Evolutionary conservation across 352 stramenopile genomes (phyloP), one percentile per base, ranked within the genome.

Genomic region (Phytophthora lateralis): DNA sequence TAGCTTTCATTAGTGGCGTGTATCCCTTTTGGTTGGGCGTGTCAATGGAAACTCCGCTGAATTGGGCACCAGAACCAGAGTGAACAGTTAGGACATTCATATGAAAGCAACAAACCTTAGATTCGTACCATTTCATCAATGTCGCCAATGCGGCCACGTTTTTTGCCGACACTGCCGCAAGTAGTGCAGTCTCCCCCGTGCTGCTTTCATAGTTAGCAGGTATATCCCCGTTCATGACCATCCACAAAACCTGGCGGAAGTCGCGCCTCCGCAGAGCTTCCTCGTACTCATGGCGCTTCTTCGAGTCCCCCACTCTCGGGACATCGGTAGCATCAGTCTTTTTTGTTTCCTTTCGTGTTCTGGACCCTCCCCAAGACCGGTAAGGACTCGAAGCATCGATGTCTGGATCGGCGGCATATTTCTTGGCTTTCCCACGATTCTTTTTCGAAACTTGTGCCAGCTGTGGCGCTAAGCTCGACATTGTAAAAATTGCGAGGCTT

Each of bases 1-100:
- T 78, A 11, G 85, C 80, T 52, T 90, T 91, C 80, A 92, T 93
- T 17, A 93, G 56, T 24, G 82, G 70, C 8, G 85, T 91, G 59
- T 88, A 90, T 4, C 85, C 82, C 29, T 81, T 75, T 21, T 63
- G 56, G 46, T 80, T 93, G 17, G 55, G 45, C 4, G 50, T 60
- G 44, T 90, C 68, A 42, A 91, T 85, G 1, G 82, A 88, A 24
- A 85, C 63, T 5, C 80, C 85, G 10, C 78, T 89, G 49, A 6
- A 55, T 39, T 6, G 8, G 21, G n/a, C 32, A 14, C 1, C 2
- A 44, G 17, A 3, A 42, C 27, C 42, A 55, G 3, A 20, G 17
- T 8, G 4, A 50, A 37, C 14, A 21, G 24, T 50, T 27, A 45
- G 39, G 10, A n/a, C n/a, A 45, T 7, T 42, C 32, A 38, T n/a